Base-by-base conservation (phyloP, 1,284 basidiomycete genomes). In the Pseudozyma sp. region DNA sequence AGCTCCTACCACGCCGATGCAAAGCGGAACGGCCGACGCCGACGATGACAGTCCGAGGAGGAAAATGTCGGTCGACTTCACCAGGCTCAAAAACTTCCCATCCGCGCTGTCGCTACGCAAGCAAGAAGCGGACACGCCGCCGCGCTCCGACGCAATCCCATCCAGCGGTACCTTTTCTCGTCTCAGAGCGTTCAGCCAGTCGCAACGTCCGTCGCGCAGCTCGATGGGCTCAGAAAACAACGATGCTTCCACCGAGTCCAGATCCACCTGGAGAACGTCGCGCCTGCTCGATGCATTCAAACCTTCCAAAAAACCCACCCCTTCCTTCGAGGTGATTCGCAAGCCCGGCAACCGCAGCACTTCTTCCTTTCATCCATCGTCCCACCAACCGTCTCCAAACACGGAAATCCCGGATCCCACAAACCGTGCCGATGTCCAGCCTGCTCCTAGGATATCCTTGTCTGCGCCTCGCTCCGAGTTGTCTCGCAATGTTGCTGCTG, bases 241-340 rank as follows among this genome's bases (percentile, higher is more conserved):
- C 2, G 62, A 68, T 13, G 50, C 51, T 33, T 62, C 52, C 2
- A 43, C 37, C 3, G 64, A 69, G 17, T 44, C 33, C 17, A 71
- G 60, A 40, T 34, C 60, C 2, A 43, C 51, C 1, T 54, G 50
- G 40, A 47, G 73, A 29, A 50, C 61, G 2, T 75, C 73, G 1
- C 49, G 68, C 4, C 43, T 75, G 8, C 40, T 75, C 8, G 68
- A 75, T 35, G 73, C 73, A 1, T 75, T 75, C 65, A 67, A 61
- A 29, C 57, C 73, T 0, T 54, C 68, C 31, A 66, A 56, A 16
- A 74, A 74, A 55, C 63, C 58, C 7, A 17, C 52, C 3, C 61
- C 67, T 5, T 63, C 72, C 7, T 75, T 75, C 34, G 56, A 75
- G 35, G 72, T 75, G n/a, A 56, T 75, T 35, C 67, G 72, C 50